Base-by-base conservation (phyloP, 163 green algal species). In the Volvox carteri region DNA sequence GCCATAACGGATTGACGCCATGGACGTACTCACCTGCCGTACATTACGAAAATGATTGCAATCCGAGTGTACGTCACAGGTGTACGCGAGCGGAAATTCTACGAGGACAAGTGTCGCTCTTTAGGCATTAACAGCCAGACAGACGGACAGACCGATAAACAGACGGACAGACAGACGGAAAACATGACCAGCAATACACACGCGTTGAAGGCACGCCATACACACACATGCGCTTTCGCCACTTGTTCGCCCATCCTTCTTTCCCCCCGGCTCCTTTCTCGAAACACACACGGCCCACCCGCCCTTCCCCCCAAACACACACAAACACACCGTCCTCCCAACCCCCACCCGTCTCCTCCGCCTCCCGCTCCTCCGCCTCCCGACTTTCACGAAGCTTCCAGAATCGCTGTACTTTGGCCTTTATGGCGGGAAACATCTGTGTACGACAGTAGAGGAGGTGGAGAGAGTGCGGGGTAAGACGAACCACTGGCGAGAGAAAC, bases 1-100 rank as follows among this genome's bases (percentile, higher is more conserved):
- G 25, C 92, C 92, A 95, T 3, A 41, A 14, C 8, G 78, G 84
- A 83, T 94, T 90, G 14, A 95, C 81, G 41, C 92, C 92, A 68
- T 93, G 70, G 0, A 91, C 6, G 54, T 91, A 72, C 78, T 91
- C 85, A 33, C 79, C 78, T 87, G 81, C n/a, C 30, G 41, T 56
- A 39, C 44, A 70, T 48, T 72, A 72, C 50, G 48, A 72, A n/a
- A 85, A 4, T 19, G 54, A 23, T 65, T 16, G 16, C 50, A 25
- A 16, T 16, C 50, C 50, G 50, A 25, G 50, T 58, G 12, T 16
- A 25, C 50, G 50, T 58, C 50, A 16, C 50, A 25, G 50, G 12
- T 58, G 54, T 65, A 30, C 54, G 54, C 54, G 54, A n/a, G n/a
- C n/a, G n/a, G n/a, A n/a, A n/a, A n/a, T n/a, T n/a, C n/a, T n/a